Evolutionary conservation across 164 flowering plant species (phyloP).

Genomic region (Taxillus chinensis): DNA sequence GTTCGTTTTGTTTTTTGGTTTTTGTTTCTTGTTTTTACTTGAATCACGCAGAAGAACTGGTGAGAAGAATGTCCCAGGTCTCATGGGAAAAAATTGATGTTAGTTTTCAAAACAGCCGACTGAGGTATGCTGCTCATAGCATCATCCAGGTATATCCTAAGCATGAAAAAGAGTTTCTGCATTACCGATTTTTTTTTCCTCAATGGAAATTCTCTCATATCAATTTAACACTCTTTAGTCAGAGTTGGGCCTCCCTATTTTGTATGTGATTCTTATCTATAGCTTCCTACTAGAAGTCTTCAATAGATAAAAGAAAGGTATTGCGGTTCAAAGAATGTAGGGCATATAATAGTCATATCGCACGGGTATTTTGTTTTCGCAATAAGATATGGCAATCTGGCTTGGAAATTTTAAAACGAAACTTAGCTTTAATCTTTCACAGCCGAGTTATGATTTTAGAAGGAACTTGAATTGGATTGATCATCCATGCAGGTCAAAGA

Average conservation of each 20-base stretch:
- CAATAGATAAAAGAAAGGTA: too few relatives aligned
- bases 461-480: constrained; percentile 6
- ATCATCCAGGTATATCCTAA: constrained; percentile 66
- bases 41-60: constrained; percentile 50
- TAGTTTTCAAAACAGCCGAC: constrained; percentile 74
- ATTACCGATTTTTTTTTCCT: not conserved
- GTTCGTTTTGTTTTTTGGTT: not conserved
- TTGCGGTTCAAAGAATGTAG: too few relatives aligned
- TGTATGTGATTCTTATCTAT: too few relatives aligned
- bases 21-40: not conserved
- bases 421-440: not conserved
- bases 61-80: constrained; percentile 63
- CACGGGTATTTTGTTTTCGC: too few relatives aligned
- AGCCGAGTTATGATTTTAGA: not conserved
- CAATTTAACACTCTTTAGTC: too few relatives aligned
- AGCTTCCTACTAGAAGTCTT: too few relatives aligned
- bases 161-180: not conserved
- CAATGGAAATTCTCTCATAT: not conserved
- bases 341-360: too few relatives aligned
- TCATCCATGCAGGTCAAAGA: constrained; percentile 56
- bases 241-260: too few relatives aligned
- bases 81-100: constrained; percentile 97
- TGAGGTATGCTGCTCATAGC: constrained; percentile 81
- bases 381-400: not conserved
- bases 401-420: not conserved